Evolutionary conservation across 805 yeast species (phyloP).

Genomic region (Yarrowia osloensis): DNA sequence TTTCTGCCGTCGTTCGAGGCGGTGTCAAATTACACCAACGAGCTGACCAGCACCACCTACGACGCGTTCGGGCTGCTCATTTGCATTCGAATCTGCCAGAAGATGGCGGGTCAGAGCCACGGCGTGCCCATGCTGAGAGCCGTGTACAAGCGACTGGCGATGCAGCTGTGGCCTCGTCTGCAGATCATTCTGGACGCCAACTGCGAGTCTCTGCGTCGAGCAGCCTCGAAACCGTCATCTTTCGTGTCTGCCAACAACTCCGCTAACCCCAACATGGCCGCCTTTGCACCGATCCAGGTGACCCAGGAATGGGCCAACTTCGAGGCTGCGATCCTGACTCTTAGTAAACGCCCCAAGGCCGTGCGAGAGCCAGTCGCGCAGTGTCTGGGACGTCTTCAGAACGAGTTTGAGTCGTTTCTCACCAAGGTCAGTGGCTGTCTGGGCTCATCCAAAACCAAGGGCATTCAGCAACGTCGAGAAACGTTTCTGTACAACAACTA

Average conservation of each 20-base stretch:
- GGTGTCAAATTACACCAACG: conserved; percentile 53
- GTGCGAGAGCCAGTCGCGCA: conserved; percentile 67
- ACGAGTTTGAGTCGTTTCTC: conserved; percentile 76
- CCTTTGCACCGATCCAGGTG: conserved; percentile 48
- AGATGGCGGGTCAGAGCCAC: conserved; percentile 64
- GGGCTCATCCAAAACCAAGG: conserved; percentile 40
- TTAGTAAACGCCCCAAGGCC: conserved; percentile 47
- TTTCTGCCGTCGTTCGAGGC: conserved; percentile 56
- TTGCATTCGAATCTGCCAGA: conserved; percentile 69
- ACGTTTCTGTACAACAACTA: conserved; percentile 73
- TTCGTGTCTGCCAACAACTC: conserved; percentile 37
- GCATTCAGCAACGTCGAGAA: conserved; percentile 47
- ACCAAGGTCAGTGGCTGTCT: conserved; percentile 62
- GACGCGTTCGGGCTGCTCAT: conserved; percentile 81
- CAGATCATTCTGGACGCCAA: conserved; percentile 75
- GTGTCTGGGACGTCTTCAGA: conserved; percentile 67
- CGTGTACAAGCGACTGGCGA: conserved; percentile 64
- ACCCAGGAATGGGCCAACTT: conserved; percentile 81
- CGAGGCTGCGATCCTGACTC: conserved; percentile 66
- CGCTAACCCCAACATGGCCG: conserved; percentile 46
- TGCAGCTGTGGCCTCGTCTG: conserved; percentile 83
- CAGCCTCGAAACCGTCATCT: conserved; percentile 45
- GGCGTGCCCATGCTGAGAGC: conserved; percentile 71
- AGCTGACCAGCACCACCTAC: conserved; percentile 45
- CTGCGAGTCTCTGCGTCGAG: conserved; percentile 67